These are phyloP conservation scores for Collybia sordida DNA, from an alignment of 768 basidiomycete genomes.

Conservation along the genomic window DNA sequence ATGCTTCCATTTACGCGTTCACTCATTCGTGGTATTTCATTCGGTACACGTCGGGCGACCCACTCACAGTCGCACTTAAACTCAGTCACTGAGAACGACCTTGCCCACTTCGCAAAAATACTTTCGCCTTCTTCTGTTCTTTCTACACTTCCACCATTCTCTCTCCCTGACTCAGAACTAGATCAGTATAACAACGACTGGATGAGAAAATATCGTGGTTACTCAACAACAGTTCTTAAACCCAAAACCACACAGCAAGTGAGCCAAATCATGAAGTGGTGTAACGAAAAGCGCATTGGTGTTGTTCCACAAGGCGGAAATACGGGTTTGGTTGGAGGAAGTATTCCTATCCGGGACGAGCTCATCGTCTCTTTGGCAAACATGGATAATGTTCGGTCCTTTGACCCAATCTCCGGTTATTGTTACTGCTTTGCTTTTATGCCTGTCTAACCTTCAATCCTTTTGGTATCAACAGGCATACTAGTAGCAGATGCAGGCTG, in stretches of 20 bases:
- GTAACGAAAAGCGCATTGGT: constrained; percentile 77
- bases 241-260: constrained; percentile 89
- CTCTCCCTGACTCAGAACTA: constrained; percentile 61
- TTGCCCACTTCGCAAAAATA: constrained; percentile 66
- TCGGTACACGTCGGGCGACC: constrained; percentile 14
- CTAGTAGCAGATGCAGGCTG: constrained; percentile 94
- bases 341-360: constrained; percentile 87
- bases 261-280: constrained; percentile 84
- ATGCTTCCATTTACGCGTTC: constrained; percentile 18
- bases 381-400: constrained; percentile 79
- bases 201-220: constrained; percentile 95
- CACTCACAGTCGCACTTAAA: constrained; percentile 33
- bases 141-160: constrained; percentile 58
- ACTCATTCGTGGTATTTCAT: constrained; percentile 15
- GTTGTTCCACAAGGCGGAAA: constrained; percentile 98
- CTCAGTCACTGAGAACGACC: constrained; percentile 55
- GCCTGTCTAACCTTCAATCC: constrained; percentile 6
- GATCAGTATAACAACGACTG: constrained; percentile 85
- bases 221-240: constrained; percentile 80
- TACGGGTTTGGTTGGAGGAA: constrained; percentile 95
- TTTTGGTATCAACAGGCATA: constrained; percentile 53
- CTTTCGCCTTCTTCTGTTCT: constrained; percentile 64
- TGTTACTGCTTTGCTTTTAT: constrained; percentile 14
- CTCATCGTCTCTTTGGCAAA: constrained; percentile 82
- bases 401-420: constrained; percentile 80